These are phyloP conservation scores for Platanus orientalis DNA, from an alignment of 164 flowering plant species.

Conservation along the genomic window DNA sequence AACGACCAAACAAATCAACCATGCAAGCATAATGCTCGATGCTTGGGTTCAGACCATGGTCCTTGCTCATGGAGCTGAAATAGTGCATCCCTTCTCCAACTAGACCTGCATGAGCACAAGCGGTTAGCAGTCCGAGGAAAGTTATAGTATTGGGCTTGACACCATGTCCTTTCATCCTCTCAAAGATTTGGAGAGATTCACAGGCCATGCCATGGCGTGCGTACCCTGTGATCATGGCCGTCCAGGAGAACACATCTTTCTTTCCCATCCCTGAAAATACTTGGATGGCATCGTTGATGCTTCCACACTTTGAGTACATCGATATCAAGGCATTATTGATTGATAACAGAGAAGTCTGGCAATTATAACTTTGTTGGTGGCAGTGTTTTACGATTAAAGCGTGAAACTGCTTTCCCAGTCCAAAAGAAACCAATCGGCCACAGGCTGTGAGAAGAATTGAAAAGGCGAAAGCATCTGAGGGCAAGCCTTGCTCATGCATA, in stretches of 20 bases:
- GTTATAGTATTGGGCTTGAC: conserved; percentile 28
- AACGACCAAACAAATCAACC: conserved; percentile 34
- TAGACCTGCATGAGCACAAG: conserved; percentile 35
- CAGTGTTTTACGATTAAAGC: conserved; percentile 16
- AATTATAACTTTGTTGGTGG: neutral
- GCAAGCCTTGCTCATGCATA: conserved; percentile 16
- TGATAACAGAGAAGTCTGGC: conserved; percentile 10
- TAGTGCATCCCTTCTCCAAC: conserved; percentile 22
- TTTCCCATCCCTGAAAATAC: conserved; percentile 20
- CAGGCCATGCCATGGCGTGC: conserved; percentile 29
- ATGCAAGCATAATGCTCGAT: conserved; percentile 38
- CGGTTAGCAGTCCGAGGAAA: conserved; percentile 31
- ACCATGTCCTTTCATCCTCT: conserved; percentile 21
- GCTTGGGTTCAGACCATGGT: conserved; percentile 20
- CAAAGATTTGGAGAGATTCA: conserved; percentile 24
- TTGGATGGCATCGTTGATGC: conserved; percentile 24
- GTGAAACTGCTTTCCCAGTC: conserved; percentile 31
- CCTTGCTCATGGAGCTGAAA: conserved; percentile 29
- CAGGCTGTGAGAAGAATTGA: conserved; percentile 33
- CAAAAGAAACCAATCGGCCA: conserved; percentile 22
- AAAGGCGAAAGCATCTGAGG: conserved; percentile 23
- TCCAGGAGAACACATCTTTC: conserved; percentile 36
- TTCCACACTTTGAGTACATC: conserved; percentile 39
- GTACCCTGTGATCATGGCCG: conserved; percentile 33
- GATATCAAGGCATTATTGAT: conserved; percentile 30